A percentile compares a stretch with the other conserved stretches of the same genome.
These are phyloP conservation scores for Cytospora schulzeri DNA, from an alignment of 2,329 filamentous ascomycete species.

Conservation along the genomic window DNA sequence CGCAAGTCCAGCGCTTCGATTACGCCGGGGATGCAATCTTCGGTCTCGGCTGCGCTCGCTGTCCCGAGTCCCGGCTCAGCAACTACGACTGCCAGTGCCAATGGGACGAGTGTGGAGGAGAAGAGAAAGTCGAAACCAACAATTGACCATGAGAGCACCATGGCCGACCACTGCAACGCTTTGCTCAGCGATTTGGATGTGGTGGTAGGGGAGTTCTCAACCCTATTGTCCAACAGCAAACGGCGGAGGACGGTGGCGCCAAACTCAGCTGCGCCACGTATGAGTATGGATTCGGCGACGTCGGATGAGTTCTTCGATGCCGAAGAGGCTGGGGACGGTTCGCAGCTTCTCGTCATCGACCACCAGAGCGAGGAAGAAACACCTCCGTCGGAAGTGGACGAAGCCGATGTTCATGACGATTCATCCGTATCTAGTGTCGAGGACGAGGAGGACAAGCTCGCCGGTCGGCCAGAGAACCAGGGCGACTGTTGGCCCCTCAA, in stretches of 20 bases:
- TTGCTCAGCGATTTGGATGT: constrained; percentile 83
- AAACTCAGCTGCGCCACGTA: constrained; percentile 50
- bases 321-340: constrained; percentile 60
- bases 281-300: constrained; percentile 78
- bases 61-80: constrained; percentile 45
- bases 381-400: constrained; percentile 55
- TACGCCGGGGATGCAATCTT: constrained; percentile 44
- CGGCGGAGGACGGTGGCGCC: constrained; percentile 66
- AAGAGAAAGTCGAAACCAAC: constrained; percentile 42
- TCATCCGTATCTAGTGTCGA: constrained; percentile 63
- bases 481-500: constrained; percentile 69
- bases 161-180: constrained; percentile 81
- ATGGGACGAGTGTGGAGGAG: constrained; percentile 32
- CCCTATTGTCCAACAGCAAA: constrained; percentile 77
- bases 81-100: constrained; percentile 29
- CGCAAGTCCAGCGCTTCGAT: constrained; percentile 70
- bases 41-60: constrained; percentile 43
- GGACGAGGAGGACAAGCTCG: constrained; percentile 56
- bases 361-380: constrained; percentile 71
- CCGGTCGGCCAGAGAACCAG: constrained; percentile 60
- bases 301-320: constrained; percentile 97
- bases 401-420: constrained; percentile 60
- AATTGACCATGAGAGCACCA: constrained; percentile 60
- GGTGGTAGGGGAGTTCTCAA: constrained; percentile 80
- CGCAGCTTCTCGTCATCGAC: constrained; percentile 73